Conservation (phyloP, 2,329 filamentous ascomycete genomes). For the Hypoxylon sp. region DNA sequence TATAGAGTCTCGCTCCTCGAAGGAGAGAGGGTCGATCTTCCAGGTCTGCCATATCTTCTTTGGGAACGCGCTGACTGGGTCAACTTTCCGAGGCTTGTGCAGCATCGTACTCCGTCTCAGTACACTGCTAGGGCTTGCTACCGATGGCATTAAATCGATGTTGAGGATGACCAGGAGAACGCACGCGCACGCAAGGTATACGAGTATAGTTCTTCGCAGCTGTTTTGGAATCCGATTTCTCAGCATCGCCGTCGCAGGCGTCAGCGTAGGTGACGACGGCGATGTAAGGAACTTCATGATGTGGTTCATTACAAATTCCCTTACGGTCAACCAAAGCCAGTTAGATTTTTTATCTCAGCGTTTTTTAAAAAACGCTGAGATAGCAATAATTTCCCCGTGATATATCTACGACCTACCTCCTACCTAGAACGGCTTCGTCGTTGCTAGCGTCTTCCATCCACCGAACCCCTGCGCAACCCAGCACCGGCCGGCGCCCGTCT, state of each 20-base stretch:
- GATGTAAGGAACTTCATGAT: slow-evolving; percentile 52
- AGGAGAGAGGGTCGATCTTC: slow-evolving; percentile 75
- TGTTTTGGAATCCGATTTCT: slow-evolving; percentile 59
- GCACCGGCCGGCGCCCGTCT: neutral
- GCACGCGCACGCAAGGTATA: slow-evolving; percentile 59
- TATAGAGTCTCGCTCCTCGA: slow-evolving; percentile 71
- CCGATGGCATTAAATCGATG: slow-evolving; percentile 48
- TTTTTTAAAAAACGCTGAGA: neutral
- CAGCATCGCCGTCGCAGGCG: slow-evolving; percentile 48
- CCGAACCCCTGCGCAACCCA: neutral
- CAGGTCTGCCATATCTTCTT: slow-evolving; percentile 82
- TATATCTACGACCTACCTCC: neutral
- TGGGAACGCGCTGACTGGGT: slow-evolving; percentile 58
- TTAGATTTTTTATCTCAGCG: too few relatives aligned
- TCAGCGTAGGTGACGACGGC: slow-evolving; percentile 51
- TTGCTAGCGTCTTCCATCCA: neutral
- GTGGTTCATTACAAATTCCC: neutral
- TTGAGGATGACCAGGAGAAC: slow-evolving; percentile 62
- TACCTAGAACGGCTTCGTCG: neutral
- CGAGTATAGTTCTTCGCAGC: slow-evolving; percentile 60
- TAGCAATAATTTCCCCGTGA: neutral
- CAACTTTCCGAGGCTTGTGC: slow-evolving; percentile 39
- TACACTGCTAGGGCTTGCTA: slow-evolving; percentile 13
- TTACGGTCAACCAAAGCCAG: neutral
- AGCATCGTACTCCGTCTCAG: slow-evolving; percentile 19